Percentiles rank a stretch among this genome's conserved stretches.
These are phyloP conservation scores for Chlamydomonas sphaeroides DNA, from an alignment of 139 green algal genomes.

Conservation along the genomic window DNA sequence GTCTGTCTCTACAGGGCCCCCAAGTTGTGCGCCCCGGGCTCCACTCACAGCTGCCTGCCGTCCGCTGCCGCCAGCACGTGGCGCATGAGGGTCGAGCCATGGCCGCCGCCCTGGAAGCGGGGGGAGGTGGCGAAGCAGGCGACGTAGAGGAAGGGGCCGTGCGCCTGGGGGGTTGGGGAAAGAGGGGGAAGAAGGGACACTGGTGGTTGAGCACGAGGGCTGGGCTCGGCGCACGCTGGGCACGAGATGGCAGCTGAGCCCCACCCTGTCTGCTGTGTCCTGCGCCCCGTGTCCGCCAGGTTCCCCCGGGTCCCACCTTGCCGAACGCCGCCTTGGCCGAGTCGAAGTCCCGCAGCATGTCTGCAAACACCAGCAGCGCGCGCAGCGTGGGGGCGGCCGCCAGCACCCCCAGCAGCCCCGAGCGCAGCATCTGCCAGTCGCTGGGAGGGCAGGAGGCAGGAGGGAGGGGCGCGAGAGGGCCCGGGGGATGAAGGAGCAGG, in stretches of 20 bases:
- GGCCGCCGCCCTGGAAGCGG: conserved; percentile 4
- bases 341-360: background rate
- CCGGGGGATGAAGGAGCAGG: too few relatives aligned
- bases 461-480: too few relatives aligned
- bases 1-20: background rate
- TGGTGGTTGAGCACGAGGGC: background rate
- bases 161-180: background rate
- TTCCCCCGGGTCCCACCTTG: background rate
- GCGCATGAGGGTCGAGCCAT: conserved; percentile 14
- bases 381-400: background rate
- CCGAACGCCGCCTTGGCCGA: background rate
- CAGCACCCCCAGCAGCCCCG: background rate
- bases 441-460: too few relatives aligned
- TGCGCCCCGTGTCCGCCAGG: background rate
- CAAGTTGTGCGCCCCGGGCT: background rate
- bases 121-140: conserved; percentile 14
- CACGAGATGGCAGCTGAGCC: background rate
- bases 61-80: background rate
- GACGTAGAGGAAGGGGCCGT: conserved; percentile 29
- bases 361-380: background rate
- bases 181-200: background rate
- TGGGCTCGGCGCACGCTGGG: background rate
- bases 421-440: background rate
- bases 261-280: background rate
- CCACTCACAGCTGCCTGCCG: background rate